These are phyloP conservation scores for Podila epigama DNA, from an alignment of 192 early-diverging fungal species.

Conservation along the genomic window DNA sequence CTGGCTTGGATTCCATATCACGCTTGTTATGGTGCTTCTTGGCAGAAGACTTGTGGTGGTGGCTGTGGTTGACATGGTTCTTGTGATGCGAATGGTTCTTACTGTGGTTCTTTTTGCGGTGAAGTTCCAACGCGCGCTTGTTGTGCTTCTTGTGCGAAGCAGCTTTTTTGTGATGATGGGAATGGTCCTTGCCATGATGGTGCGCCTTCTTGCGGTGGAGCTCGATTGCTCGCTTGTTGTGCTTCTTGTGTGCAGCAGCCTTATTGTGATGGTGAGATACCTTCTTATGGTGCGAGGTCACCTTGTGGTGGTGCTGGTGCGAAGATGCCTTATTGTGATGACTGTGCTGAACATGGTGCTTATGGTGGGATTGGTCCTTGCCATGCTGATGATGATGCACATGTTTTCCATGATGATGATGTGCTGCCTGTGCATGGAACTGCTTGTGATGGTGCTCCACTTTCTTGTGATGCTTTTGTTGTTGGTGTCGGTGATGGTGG, in stretches of 20 bases:
- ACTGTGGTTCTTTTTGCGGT: background rate
- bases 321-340: background rate
- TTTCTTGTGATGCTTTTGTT: slow-evolving; percentile 8
- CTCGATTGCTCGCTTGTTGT: background rate
- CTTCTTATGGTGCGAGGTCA: background rate
- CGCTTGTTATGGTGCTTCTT: slow-evolving; percentile 10
- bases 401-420: slow-evolving; percentile 16
- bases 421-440: background rate
- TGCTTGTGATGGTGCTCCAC: background rate
- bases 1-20: background rate
- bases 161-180: slow-evolving; percentile 5
- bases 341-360: background rate
- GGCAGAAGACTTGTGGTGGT: background rate
- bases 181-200: slow-evolving; percentile 9
- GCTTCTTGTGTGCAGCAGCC: background rate
- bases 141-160: background rate
- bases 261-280: slow-evolving; percentile 1
- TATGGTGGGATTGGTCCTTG: background rate
- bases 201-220: background rate
- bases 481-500: background rate
- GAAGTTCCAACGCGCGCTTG: background rate
- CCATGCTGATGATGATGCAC: background rate
- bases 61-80: background rate
- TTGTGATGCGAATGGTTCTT: background rate
- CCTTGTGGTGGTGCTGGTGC: slow-evolving; percentile 5